Conservation (phyloP, 2,329 filamentous ascomycete species). For the Fusarium austroafricanum region DNA sequence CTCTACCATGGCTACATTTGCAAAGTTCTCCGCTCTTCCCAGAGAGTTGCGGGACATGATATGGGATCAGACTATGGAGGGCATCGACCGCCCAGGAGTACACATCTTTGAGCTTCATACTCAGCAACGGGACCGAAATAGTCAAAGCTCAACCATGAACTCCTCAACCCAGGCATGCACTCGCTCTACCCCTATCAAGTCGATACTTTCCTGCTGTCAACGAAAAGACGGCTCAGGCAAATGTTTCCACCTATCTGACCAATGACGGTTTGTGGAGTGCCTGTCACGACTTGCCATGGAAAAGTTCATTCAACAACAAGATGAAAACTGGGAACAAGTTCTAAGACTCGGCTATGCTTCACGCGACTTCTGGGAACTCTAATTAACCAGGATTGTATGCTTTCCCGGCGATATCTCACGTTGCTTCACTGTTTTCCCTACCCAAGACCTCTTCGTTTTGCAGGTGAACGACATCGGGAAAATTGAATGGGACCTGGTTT, state of each 20-base stretch:
- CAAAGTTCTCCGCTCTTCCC: neutral
- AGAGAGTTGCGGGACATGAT: conserved; percentile 11
- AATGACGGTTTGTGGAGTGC: neutral
- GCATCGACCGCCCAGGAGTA: neutral
- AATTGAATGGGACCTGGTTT: neutral
- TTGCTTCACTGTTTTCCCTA: neutral
- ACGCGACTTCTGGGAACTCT: no score
- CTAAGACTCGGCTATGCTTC: no score
- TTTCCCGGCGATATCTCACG: neutral
- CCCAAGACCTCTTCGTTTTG: neutral
- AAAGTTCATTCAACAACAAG: no score
- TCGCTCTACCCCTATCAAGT: neutral
- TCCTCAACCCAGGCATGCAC: fast-evolving
- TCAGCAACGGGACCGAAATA: fast-evolving
- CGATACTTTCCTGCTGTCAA: neutral
- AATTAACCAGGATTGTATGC: neutral
- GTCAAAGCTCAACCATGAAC: fast-evolving
- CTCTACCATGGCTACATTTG: conserved; percentile 3
- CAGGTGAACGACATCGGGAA: neutral
- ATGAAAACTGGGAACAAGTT: no score
- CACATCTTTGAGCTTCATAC: conserved; percentile 1
- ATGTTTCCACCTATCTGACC: neutral
- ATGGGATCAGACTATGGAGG: neutral
- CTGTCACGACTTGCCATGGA: neutral
- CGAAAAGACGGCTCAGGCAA: neutral